Base-by-base conservation (phyloP, 306 rosid species). In the Trichosanthes truncata region DNA sequence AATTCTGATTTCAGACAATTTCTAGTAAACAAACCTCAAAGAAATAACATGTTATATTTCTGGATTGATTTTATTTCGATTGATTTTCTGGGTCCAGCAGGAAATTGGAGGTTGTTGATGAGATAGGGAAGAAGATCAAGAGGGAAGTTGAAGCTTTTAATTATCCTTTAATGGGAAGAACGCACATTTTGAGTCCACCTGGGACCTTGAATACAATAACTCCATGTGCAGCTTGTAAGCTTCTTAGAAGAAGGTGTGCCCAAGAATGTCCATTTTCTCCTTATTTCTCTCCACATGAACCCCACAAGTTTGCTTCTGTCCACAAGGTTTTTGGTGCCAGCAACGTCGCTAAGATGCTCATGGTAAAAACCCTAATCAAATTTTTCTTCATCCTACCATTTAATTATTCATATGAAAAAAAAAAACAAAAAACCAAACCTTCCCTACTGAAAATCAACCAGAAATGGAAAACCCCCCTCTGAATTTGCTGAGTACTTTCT, bases 181-280 rank as follows among this genome's bases (percentile, higher is more conserved):
- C 92, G 79, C 88, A 92, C 59, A 86, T 91, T 93, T 79, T 91
- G 86, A 94, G 98, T 18, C 92, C 91, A 33, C 87, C 90, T 0
- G 98, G 98, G 89, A 89, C 92, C 86, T 87, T 94, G 84, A 95
- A 95, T 71, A 91, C 97, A 21, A 89, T 92, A 23, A 95, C 98
- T 1, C 98, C 98, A 46, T 95, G 98, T 65, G 98, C 98, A 38
- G 98, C 98, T 61, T 95, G 98, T 80, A 95, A 95, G 84, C 93
- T 95, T 9, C 79, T 95, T 72, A 87, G 98, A 83, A 81, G 98
- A 88, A 82, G 98, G 53, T 95, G 98, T 81, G 97, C 98, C 0
- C 97, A 92, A 84, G 98, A 95, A 78, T 91, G 98, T 60, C 97
- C 97, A 7, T 95, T 95, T 65, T 95, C 97, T 89, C 98, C 98